Base-by-base conservation (phyloP, 768 basidiomycete genomes). In the Lactarius pseudohatsudake region DNA sequence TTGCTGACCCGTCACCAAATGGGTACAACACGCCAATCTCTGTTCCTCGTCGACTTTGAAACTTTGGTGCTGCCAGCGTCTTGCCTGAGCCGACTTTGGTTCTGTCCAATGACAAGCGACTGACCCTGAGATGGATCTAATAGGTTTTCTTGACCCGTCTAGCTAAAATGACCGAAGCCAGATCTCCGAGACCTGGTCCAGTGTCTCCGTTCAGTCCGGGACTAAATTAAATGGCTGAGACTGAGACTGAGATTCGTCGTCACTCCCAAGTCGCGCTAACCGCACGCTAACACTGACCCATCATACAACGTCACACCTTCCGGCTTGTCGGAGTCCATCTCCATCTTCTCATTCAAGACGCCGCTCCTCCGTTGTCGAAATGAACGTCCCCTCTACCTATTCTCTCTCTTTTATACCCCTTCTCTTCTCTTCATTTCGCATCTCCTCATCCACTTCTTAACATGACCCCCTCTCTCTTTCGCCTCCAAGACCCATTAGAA, bases 401-500 rank as follows among this genome's bases (percentile, higher is more conserved):
- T 28, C 36, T 62, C 50, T 53, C 50, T 62, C 54, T 45, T 66
- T 67, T 67, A 67, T 67, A 67, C 59, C 50, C 20, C 65, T 36
- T 66, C 45, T 66, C 59, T 34, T 36, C 53, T 32, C 22, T 30
- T 10, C 55, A 45, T 43, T 36, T 58, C 54, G 32, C 53, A 22
- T 59, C 66, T 55, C 36, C 45, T 57, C 32, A 56, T 30, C 55
- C 32, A 26, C 38, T 57, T 36, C 15, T 65, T 56, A 43, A 9
- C 47, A 59, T 64, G 62, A 6, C 28, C 68, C 47, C 56, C 36
- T 15, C 64, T 28, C 70, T 65, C 63, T 66, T 66, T 66, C 54
- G 62, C 69, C 65, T 64, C 68, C 84, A 83, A 66, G 91, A 94
- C 77, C 80, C 92, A 30, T 81, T 95, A 54, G 89, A 94, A 72